Evolutionary conservation across 805 yeast species (phyloP).

Genomic region (Spathaspora passalidarum): DNA sequence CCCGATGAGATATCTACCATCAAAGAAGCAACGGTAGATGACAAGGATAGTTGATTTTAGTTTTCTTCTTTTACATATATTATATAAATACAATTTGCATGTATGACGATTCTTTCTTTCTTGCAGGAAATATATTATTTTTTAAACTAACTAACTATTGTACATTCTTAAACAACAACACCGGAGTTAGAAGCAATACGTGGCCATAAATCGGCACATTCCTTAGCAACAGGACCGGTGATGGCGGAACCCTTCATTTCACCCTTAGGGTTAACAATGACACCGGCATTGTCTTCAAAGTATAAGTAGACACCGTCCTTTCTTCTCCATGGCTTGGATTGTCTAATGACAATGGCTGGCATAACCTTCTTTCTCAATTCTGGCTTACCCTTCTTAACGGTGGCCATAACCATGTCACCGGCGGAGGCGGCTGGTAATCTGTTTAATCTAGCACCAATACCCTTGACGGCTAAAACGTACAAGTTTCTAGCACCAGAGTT

Average conservation of each 20-base stretch:
- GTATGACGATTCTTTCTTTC: background rate
- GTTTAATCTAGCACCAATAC: slow-evolving; percentile 99
- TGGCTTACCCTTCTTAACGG: slow-evolving; percentile 99
- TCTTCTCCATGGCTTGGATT: slow-evolving; percentile 99
- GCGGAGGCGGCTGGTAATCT: slow-evolving; percentile 99
- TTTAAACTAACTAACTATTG: slow-evolving; percentile 6
- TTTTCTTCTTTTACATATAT: background rate
- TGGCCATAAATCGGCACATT: slow-evolving; percentile 99
- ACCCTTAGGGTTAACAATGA: slow-evolving; percentile 99
- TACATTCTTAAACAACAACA: slow-evolving; percentile 85
- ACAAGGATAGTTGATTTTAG: background rate
- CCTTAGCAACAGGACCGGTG: slow-evolving; percentile 99
- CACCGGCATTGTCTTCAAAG: slow-evolving; percentile 99
- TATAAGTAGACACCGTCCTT: slow-evolving; percentile 99
- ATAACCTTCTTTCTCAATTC: slow-evolving; percentile 99
- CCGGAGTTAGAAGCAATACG: slow-evolving; percentile 99
- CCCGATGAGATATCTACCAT: too few species aligned
- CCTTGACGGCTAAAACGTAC: slow-evolving; percentile 98
- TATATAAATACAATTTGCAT: background rate
- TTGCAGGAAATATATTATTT: slow-evolving; percentile 1
- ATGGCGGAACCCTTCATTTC: slow-evolving; percentile 99
- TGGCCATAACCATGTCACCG: slow-evolving; percentile 99
- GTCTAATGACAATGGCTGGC: slow-evolving; percentile 99
- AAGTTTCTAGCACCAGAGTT: slow-evolving; percentile 99
- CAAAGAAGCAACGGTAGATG: background rate